Conservation (phyloP, 805 yeast genomes). For the Starmerella geochares region DNA sequence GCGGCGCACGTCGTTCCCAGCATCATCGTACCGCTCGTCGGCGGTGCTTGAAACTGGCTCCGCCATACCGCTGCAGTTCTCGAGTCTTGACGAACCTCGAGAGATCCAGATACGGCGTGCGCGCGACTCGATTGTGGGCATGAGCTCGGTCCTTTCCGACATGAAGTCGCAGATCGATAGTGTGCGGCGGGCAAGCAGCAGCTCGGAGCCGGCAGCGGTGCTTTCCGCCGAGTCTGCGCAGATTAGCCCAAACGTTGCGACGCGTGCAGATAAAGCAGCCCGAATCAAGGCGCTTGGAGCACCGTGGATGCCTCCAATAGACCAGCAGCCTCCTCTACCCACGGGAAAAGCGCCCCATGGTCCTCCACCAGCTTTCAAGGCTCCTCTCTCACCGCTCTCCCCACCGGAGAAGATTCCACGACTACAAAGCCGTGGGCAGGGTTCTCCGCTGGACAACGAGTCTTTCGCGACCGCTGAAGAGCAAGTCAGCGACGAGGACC, state of each 20-base stretch:
- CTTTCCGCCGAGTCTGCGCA: not conserved
- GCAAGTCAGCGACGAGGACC: constrained; percentile 4
- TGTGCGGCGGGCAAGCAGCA: constrained; percentile 3
- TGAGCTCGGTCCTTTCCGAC: constrained; percentile 21
- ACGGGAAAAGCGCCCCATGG: not conserved
- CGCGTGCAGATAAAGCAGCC: not conserved
- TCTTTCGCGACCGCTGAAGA: constrained; percentile 4
- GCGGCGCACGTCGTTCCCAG: constrained; percentile 10
- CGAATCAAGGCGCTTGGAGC: not conserved
- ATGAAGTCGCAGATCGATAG: constrained; percentile 15
- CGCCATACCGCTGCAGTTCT: constrained; percentile 20
- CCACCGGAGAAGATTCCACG: not conserved
- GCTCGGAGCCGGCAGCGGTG: not conserved
- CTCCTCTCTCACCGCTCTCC: constrained; percentile 9
- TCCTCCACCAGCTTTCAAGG: constrained; percentile 4
- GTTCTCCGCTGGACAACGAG: not conserved
- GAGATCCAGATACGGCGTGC: constrained; percentile 23
- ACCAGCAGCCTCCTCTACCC: not conserved
- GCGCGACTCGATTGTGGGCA: constrained; percentile 22
- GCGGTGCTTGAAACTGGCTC: constrained; percentile 23
- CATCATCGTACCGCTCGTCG: constrained; percentile 13
- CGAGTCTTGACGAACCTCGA: constrained; percentile 12
- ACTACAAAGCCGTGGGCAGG: not conserved
- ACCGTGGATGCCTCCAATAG: not conserved
- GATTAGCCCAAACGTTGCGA: not conserved